Evolutionary conservation across 345 rosid species (phyloP), one percentile per base, ranked within the genome.

Genomic region (Luvunga scandens): DNA sequence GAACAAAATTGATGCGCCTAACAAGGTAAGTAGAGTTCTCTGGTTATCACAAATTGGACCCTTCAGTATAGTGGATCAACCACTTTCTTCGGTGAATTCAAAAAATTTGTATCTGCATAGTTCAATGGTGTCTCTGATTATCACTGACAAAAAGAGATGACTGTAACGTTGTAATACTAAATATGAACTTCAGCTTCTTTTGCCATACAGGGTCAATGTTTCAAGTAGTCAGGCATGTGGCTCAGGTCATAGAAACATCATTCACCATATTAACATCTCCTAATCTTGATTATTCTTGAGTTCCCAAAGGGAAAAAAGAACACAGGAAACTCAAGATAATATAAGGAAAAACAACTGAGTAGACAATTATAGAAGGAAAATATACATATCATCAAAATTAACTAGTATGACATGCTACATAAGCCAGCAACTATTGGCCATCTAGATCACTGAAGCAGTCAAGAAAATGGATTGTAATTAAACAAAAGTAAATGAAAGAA

Each of bases 101-200:
- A 12, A 2, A 57, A 73, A 2, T 55, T 27, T 61, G 67, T 60
- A 75, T 36, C 75, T 55, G 61, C 71, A 66, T 33, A 34, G 33
- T 42, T 71, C 36, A 76, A 62, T 55, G 78, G 27, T 60, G 62
- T 66, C 19, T 45, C 21, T 70, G 9, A 68, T 72, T 27, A 68
- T 65, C 24, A 25, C 16, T 4, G 21, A 55, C 12, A 28, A 50
- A 34, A 34, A 24, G 33, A 72, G 7, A 60, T 36, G 33, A 16
- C 4, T 18, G 60, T n/a, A 25, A 60, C 9, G 53, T 9, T 70
- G 18, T 3, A 18, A 6, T 9, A 18, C 9, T 5, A 70, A 28
- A 70, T 34, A 69, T 48, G 59, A 48, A 27, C 31, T 50, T 50
- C 30, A 28, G 61, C n/a, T 28, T 28, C 30, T n/a, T 48, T 48